A percentile compares a stretch with the other conserved stretches of the same genome.
These are phyloP conservation scores for Nemania serpens DNA, from an alignment of 2,329 filamentous ascomycete genomes.

Conservation along the genomic window DNA sequence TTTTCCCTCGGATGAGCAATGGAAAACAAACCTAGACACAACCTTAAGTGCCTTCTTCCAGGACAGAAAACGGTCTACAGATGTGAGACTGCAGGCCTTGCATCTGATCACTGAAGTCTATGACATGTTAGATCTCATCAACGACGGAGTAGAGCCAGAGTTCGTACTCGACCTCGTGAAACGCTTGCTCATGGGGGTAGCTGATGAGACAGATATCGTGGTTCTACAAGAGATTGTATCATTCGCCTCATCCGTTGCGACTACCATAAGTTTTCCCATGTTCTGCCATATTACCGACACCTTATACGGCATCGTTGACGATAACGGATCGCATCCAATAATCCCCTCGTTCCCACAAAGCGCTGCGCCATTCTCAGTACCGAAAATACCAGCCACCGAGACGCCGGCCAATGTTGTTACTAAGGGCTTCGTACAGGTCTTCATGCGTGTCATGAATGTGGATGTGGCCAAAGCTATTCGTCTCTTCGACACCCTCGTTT, in stretches of 20 bases:
- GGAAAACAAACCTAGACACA: conserved; percentile 66
- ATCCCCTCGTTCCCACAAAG: conserved; percentile 37
- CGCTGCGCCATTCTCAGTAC: conserved; percentile 27
- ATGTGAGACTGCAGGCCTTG: conserved; percentile 66
- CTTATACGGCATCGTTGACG: conserved; percentile 55
- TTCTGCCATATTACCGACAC: conserved; percentile 64
- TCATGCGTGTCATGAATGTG: conserved; percentile 71
- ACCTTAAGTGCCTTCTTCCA: conserved; percentile 68
- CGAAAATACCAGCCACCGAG: conserved; percentile 40
- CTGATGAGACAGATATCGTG: conserved; percentile 65
- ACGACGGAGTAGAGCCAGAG: conserved; percentile 62
- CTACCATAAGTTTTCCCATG: conserved; percentile 60
- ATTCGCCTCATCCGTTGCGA: conserved; percentile 67
- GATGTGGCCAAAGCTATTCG: conserved; percentile 67
- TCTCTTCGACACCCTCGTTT: conserved; percentile 66
- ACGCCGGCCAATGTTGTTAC: conserved; percentile 73
- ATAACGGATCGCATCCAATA: conserved; percentile 53
- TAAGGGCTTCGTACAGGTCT: conserved; percentile 74
- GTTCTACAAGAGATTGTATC: conserved; percentile 69
- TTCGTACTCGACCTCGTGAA: conserved; percentile 63
- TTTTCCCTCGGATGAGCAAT: conserved; percentile 70
- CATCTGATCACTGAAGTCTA: conserved; percentile 64
- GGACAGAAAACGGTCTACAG: conserved; percentile 62
- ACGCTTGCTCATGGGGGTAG: conserved; percentile 64
- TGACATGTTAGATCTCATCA: conserved; percentile 61